These are phyloP conservation scores for Coccomyxa sp. DNA, from an alignment of 139 green algal species.

Conservation along the genomic window DNA sequence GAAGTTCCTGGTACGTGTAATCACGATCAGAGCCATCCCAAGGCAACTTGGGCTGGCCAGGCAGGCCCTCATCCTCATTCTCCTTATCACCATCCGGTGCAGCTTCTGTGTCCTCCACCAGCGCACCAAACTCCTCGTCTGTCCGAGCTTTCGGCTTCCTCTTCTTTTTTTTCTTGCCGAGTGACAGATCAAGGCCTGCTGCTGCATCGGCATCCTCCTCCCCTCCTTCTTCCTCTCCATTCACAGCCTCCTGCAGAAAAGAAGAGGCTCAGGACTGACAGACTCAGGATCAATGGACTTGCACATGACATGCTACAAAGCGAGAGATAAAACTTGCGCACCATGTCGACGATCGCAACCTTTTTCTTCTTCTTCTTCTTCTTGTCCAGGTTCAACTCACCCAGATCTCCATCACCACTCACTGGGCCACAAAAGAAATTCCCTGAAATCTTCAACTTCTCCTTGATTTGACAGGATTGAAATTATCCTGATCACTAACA, in stretches of 20 bases:
- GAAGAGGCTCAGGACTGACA: neutral
- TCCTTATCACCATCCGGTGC: conserved; percentile 41
- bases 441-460: neutral
- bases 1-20: conserved; percentile 96
- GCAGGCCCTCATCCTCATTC: conserved; percentile 28
- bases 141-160: conserved; percentile 40
- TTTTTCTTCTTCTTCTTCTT: conserved; percentile 53
- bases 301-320: too few species aligned
- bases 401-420: conserved; percentile 21
- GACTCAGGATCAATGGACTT: neutral
- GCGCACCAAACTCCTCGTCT: neutral
- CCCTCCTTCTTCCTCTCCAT: conserved; percentile 24
- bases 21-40: conserved; percentile 93
- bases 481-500: neutral
- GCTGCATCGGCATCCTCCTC: conserved; percentile 30
- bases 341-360: neutral
- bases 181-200: conserved; percentile 25
- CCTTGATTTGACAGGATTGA: neutral
- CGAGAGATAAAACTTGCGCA: neutral
- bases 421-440: neutral
- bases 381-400: conserved; percentile 28
- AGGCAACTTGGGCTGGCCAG: conserved; percentile 31
- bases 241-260: conserved; percentile 30
- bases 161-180: conserved; percentile 79
- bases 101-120: conserved; percentile 33